Evolutionary conservation across 305 asterid genomes (phyloP).

Genomic region (Ilex paraguariensis): DNA sequence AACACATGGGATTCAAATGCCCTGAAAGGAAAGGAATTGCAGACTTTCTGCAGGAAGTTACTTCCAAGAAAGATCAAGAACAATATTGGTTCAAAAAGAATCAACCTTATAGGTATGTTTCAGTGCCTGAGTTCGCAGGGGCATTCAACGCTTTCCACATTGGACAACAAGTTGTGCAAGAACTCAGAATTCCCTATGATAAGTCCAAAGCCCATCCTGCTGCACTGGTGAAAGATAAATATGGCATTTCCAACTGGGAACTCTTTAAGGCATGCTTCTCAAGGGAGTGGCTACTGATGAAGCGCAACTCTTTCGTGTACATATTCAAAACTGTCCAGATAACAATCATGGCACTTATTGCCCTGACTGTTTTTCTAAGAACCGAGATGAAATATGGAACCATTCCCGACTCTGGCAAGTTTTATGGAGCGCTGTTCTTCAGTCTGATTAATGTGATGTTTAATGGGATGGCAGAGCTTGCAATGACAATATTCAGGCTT

Average conservation of each 20-base stretch:
- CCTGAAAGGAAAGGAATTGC: constrained; percentile 56
- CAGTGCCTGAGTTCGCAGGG: constrained; percentile 27
- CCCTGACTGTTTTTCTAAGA: constrained; percentile 50
- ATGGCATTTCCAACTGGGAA: constrained; percentile 44
- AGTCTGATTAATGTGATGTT: constrained; percentile 75
- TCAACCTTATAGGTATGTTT: constrained; percentile 31
- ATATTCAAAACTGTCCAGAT: constrained; percentile 56
- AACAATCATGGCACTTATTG: constrained; percentile 57
- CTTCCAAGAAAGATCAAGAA: constrained; percentile 50
- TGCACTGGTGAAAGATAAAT: constrained; percentile 42
- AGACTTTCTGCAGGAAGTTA: constrained; percentile 57
- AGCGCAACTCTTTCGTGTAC: constrained; percentile 34
- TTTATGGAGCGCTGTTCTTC: constrained; percentile 72
- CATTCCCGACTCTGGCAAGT: constrained; percentile 39
- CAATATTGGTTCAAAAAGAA: constrained; percentile 41
- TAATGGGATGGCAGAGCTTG: constrained; percentile 71
- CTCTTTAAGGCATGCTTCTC: constrained; percentile 44
- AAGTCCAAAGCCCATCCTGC: constrained; percentile 41
- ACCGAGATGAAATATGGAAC: constrained; percentile 41
- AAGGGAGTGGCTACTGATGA: constrained; percentile 49
- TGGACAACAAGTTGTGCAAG: constrained; percentile 31
- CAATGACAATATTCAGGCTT: constrained; percentile 68
- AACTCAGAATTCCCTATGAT: constrained; percentile 38
- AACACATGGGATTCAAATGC: constrained; percentile 44
- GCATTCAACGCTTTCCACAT: constrained; percentile 27